Base-by-base conservation (phyloP, 345 rosid species). In the Adansonia digitata region DNA sequence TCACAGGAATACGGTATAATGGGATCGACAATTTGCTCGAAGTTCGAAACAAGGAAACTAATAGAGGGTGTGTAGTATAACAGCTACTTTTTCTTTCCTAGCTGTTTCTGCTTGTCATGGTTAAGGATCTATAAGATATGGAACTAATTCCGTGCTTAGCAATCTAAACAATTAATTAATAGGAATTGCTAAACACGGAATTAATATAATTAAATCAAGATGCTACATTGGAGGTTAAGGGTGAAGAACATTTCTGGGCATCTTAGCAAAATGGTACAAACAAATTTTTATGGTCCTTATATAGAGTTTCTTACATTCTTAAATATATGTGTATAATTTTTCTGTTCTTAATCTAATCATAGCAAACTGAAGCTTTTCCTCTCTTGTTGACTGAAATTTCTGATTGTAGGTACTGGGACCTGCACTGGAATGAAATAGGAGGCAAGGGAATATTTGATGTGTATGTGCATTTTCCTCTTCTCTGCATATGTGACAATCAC, bases 381-480 rank as follows among this genome's bases (percentile, higher is more conserved):
- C 69, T 35, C 31, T 24, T 15, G 40, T 68, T 65, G 31, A 27
- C 34, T 74, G 35, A 80, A 24, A 40, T 60, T 59, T 67, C 51
- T 59, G 43, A 66, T 35, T 74, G 74, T 67, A 94, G 98, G 88
- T 92, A 92, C 74, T 89, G 96, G 93, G 96, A 91, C 78, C 84
- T 91, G 77, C 80, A 80, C 67, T 91, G 94, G 97, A 91, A 74
- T 81, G 85, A 90, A 72, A 87, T 85, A 63, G 97, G 94, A 80
- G 89, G 88, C 79, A 82, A 85, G 62, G 94, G 95, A 77, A 91
- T 86, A 72, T 92, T 92, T 59, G 97, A 94, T 75, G 97, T 92
- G 98, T 94, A 94, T 81, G 94, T 64, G 39, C n/a, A 15, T 59
- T 72, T 20, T 48, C 46, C 46, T 49, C 52, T 29, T 39, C 18